These are phyloP conservation scores for Dryas octopetala DNA, from an alignment of 306 rosid species.

Conservation along the genomic window DNA sequence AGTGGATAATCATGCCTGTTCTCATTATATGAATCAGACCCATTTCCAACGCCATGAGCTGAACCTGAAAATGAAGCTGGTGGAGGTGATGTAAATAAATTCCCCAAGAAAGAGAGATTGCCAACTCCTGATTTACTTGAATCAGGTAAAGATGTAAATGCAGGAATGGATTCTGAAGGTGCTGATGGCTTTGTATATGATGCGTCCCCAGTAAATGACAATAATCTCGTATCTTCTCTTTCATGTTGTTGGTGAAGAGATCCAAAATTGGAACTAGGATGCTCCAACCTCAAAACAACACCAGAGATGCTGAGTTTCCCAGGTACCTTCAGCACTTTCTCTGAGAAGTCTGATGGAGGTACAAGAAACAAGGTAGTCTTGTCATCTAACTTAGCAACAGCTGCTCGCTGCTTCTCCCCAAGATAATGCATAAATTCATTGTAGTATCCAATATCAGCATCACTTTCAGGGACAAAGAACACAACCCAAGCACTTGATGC, in stretches of 20 bases:
- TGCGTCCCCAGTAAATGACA: slow-evolving; percentile 40
- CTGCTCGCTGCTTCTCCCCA: slow-evolving; percentile 93
- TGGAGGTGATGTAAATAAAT: slow-evolving; percentile 44
- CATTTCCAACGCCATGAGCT: slow-evolving; percentile 30
- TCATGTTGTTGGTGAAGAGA: slow-evolving; percentile 51
- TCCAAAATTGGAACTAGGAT: slow-evolving; percentile 55
- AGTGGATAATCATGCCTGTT: slow-evolving; percentile 55
- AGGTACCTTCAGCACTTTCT: slow-evolving; percentile 88
- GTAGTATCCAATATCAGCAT: slow-evolving; percentile 78
- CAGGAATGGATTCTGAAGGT: slow-evolving; percentile 33
- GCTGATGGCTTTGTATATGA: slow-evolving; percentile 44
- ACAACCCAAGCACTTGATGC: slow-evolving; percentile 97
- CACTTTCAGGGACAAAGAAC: slow-evolving; percentile 92
- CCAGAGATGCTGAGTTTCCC: slow-evolving; percentile 96
- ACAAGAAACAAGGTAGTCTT: slow-evolving; percentile 91
- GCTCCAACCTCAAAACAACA: slow-evolving; percentile 83
- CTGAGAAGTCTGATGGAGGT: slow-evolving; percentile 93
- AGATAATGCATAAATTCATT: slow-evolving; percentile 93
- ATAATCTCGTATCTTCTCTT: slow-evolving; percentile 35
- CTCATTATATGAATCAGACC: slow-evolving; percentile 46
- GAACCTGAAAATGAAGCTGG: slow-evolving; percentile 41
- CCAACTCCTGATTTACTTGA: slow-evolving; percentile 46
- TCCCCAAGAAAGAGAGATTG: slow-evolving; percentile 44
- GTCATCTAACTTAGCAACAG: slow-evolving; percentile 89
- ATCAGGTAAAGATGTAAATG: slow-evolving; percentile 46